A percentile compares a stretch with the other conserved stretches of the same genome.
Evolutionary conservation across 164 flowering plant genomes (phyloP).

Genomic region (Paratinospora sagittata): DNA sequence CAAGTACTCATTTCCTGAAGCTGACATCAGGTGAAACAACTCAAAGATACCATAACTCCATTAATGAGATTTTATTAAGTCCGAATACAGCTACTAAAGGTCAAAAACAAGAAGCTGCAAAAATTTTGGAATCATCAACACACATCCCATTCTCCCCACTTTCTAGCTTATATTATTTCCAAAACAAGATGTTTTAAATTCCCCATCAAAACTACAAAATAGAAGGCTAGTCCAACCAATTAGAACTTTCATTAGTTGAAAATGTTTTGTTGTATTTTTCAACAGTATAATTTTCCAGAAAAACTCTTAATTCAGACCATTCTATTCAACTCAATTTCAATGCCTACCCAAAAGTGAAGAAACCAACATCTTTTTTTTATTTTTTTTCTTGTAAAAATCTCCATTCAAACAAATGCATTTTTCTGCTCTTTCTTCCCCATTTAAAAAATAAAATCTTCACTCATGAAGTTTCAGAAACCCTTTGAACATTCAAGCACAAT

Average conservation of each 20-base stretch:
- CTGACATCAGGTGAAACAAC: background rate
- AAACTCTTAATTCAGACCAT: background rate
- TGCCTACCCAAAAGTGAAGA: background rate
- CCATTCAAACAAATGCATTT: constrained; percentile 2
- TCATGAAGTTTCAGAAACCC: background rate
- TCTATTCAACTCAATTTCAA: background rate
- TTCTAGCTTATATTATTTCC: background rate
- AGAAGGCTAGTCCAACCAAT: background rate
- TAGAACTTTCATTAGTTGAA: background rate
- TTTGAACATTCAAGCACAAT: background rate
- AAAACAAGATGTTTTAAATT: background rate
- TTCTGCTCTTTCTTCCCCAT: no score
- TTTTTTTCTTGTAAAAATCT: background rate
- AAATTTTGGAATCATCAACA: background rate
- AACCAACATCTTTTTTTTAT: background rate
- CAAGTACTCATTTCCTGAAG: background rate
- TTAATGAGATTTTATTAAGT: background rate
- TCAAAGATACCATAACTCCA: background rate
- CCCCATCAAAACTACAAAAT: background rate
- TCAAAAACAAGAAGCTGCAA: no score
- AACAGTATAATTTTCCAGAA: background rate
- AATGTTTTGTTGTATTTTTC: background rate
- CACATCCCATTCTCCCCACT: background rate
- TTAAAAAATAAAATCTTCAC: background rate
- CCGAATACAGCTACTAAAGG: background rate